Evolutionary conservation across 2,329 filamentous ascomycete genomes (phyloP).

Genomic region (Rutstroemia sp.): DNA sequence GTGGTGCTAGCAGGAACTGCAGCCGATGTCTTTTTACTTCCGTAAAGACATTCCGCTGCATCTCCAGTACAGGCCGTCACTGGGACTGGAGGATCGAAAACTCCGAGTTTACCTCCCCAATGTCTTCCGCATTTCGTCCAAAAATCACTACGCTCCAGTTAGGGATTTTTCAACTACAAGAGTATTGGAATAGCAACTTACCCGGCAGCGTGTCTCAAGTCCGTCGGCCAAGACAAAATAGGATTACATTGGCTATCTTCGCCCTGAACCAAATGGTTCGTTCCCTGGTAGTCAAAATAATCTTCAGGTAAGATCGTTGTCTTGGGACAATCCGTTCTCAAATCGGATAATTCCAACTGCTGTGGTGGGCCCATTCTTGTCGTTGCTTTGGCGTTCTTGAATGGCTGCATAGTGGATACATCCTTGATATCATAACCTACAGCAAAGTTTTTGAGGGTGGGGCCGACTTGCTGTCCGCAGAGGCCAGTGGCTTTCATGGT

Average conservation of each 20-base stretch:
- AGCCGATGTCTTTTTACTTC: not conserved
- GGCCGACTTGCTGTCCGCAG: conserved; percentile 21
- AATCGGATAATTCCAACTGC: conserved; percentile 29
- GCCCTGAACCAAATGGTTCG: not conserved
- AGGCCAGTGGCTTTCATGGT: conserved; percentile 30
- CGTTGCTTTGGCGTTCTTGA: conserved; percentile 11
- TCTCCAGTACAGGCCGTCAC: conserved; percentile 23
- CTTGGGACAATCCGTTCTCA: conserved; percentile 10
- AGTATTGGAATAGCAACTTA: not conserved
- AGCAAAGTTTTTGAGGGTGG: conserved; percentile 26
- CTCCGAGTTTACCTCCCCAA: conserved; percentile 24
- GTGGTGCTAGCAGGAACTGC: not conserved
- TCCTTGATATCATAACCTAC: conserved; percentile 29
- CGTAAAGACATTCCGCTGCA: conserved; percentile 8
- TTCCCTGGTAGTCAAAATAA: not conserved
- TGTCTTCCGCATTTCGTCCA: conserved; percentile 31
- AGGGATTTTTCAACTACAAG: not conserved
- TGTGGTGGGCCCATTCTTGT: conserved; percentile 16
- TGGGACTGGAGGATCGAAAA: conserved; percentile 34
- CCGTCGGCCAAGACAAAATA: conserved; percentile 28
- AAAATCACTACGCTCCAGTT: conserved; percentile 1
- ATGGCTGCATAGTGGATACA: conserved; percentile 30
- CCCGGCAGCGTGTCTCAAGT: conserved; percentile 18
- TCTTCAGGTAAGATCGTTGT: not conserved
- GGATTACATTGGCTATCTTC: conserved; percentile 28